phyloP scores from a whole-genome alignment of 257 asterid species.

The Ilex asprella region DNA sequence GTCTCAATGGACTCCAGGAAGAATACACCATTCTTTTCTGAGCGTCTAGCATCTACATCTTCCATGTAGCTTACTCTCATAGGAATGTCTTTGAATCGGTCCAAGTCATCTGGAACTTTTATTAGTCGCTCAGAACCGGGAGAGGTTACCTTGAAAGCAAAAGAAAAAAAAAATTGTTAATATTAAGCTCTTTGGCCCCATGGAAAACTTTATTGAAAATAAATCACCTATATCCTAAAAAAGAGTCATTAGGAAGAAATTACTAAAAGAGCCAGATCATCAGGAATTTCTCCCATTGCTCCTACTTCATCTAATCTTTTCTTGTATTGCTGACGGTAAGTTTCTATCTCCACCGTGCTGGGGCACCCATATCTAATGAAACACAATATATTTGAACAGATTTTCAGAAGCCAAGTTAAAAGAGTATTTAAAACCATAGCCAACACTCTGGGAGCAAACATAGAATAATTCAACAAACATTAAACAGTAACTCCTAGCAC shows the following conservation, averaged over 20 bases:
- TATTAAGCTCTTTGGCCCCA: neutral
- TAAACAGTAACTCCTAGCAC: no score
- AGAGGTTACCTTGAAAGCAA: conserved; percentile 63
- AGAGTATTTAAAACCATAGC: neutral
- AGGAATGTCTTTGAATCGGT: conserved; percentile 67
- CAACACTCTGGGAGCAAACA: no score
- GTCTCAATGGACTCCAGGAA: conserved; percentile 56
- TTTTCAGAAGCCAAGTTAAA: conserved; percentile 6
- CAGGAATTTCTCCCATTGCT: conserved; percentile 68
- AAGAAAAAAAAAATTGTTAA: conserved; percentile 3
- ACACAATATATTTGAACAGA: neutral
- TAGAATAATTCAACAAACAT: no score
- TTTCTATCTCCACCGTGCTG: conserved; percentile 63
- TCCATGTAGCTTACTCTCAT: conserved; percentile 64
- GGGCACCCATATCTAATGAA: conserved; percentile 77
- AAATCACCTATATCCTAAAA: neutral
- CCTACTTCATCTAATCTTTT: conserved; percentile 65
- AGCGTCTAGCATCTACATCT: conserved; percentile 25
- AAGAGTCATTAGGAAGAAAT: conserved; percentile 4
- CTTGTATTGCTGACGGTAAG: conserved; percentile 64
- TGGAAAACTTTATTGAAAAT: neutral
- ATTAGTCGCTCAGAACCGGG: conserved; percentile 85
- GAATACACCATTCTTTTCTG: conserved; percentile 46
- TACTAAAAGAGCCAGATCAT: conserved; percentile 88
- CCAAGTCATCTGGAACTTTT: conserved; percentile 71